phyloP scores from a whole-genome alignment of 2,329 filamentous ascomycete genomes.

The Arthrinium puccinioides region DNA sequence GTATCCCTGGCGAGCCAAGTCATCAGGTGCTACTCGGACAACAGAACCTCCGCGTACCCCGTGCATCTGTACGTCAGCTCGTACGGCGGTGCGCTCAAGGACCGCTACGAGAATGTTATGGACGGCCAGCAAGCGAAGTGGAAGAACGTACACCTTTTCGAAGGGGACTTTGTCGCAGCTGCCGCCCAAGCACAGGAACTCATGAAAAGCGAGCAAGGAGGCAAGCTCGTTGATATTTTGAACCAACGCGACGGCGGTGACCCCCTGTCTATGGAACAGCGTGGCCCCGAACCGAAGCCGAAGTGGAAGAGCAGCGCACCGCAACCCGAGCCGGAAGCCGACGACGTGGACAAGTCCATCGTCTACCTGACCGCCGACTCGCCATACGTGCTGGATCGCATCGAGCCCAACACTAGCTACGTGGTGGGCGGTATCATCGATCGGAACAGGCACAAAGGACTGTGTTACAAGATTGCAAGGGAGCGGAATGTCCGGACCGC shows the following conservation, averaged over 20 bases:
- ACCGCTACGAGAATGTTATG: conserved; percentile 73
- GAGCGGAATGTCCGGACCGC: conserved; percentile 77
- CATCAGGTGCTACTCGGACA: conserved; percentile 84
- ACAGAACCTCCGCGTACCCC: conserved; percentile 59
- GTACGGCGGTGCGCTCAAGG: conserved; percentile 67
- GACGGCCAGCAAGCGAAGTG: conserved; percentile 66
- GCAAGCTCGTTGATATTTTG: conserved; percentile 53
- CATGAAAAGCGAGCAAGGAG: conserved; percentile 55
- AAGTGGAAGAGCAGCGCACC: conserved; percentile 18
- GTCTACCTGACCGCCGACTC: conserved; percentile 92
- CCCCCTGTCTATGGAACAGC: conserved; percentile 23
- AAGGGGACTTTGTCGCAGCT: conserved; percentile 66
- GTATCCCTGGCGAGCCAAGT: conserved; percentile 79
- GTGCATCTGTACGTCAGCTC: conserved; percentile 70
- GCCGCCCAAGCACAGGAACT: conserved; percentile 56
- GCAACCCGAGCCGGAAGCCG: conserved; percentile 16
- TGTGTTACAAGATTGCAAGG: conserved; percentile 79
- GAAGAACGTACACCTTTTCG: conserved; percentile 69
- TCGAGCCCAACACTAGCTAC: conserved; percentile 86
- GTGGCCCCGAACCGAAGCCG: conserved; percentile 21
- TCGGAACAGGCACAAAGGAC: conserved; percentile 89
- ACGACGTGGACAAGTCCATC: conserved; percentile 38
- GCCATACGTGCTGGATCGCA: conserved; percentile 70
- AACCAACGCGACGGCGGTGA: conserved; percentile 26
- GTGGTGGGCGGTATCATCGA: conserved; percentile 93